phyloP scores from a whole-genome alignment of 1,284 basidiomycete genomes.

The Lignosus rhinocerotis region DNA sequence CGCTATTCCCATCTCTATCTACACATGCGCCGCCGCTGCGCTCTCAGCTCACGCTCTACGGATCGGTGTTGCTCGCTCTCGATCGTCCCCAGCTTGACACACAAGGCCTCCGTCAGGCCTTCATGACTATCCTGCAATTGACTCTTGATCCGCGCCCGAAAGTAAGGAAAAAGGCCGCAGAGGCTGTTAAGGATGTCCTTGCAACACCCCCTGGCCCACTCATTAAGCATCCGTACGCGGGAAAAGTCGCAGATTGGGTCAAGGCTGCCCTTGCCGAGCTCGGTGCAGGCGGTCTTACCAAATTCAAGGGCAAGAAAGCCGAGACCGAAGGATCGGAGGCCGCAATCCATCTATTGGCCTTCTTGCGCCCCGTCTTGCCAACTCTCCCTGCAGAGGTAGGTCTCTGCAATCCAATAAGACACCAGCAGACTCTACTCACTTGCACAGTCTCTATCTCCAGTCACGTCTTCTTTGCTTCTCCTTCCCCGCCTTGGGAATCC shows the following conservation, averaged over 20 bases:
- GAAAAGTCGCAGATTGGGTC: constrained; percentile 80
- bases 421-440: constrained; percentile 13
- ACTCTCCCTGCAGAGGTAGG: constrained; percentile 67
- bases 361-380: constrained; percentile 65
- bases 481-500: constrained; percentile 83
- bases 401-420: constrained; percentile 17
- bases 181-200: constrained; percentile 80
- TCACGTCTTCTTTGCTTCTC: constrained; percentile 71
- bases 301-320: constrained; percentile 64
- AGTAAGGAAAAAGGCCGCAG: constrained; percentile 89
- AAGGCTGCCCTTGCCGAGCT: constrained; percentile 68
- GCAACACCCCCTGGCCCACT: constrained; percentile 76
- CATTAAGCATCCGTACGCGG: constrained; percentile 82
- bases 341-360: constrained; percentile 81
- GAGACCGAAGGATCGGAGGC: constrained; percentile 66
- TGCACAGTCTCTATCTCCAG: constrained; percentile 64
- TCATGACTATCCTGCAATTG: constrained; percentile 79
- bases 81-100: constrained; percentile 71
- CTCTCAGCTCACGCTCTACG: constrained; percentile 76
- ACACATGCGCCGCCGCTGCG: constrained; percentile 70
- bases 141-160: constrained; percentile 91
- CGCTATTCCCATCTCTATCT: constrained; percentile 69
- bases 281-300: constrained; percentile 58
- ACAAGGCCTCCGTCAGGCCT: constrained; percentile 72
- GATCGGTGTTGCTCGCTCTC: constrained; percentile 64